A percentile compares a stretch with the other conserved stretches of the same genome.
phyloP scores from a whole-genome alignment of 108 stramenopile species.

The Pseudonitzschia delicatissima region DNA sequence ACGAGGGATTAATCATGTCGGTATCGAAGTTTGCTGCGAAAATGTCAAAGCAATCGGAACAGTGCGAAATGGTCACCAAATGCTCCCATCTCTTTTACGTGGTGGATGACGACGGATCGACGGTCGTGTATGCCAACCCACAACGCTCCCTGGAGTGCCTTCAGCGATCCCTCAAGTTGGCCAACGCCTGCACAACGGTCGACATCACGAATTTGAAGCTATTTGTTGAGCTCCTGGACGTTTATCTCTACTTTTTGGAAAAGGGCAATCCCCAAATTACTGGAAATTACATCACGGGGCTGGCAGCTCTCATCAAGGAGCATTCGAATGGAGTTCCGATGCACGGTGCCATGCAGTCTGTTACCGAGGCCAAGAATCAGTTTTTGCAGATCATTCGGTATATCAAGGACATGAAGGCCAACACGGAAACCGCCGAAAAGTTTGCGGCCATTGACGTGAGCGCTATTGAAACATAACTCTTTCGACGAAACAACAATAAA shows the following conservation, averaged over 20 bases:
- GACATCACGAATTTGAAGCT: conserved; percentile 73
- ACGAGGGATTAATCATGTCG: conserved; percentile 93
- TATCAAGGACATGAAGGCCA: conserved; percentile 60
- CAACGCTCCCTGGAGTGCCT: conserved; percentile 94
- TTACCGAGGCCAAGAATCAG: conserved; percentile 61
- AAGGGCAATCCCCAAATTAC: conserved; percentile 82
- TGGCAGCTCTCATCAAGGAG: conserved; percentile 93
- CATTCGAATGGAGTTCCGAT: conserved; percentile 67
- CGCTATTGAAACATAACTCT: conserved; percentile 11
- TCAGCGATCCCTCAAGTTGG: conserved; percentile 85
- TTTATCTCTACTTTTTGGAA: conserved; percentile 94
- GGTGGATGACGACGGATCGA: conserved; percentile 9
- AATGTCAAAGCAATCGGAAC: conserved; percentile 92
- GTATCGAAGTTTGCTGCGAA: conserved; percentile 93
- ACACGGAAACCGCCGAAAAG: conserved; percentile 47
- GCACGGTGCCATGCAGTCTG: conserved; percentile 16
- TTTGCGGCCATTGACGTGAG: conserved; percentile 58
- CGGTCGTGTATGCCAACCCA: conserved; percentile 57
- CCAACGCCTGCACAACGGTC: conserved; percentile 82
- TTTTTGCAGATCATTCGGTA: conserved; percentile 49
- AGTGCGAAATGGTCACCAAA: conserved; percentile 89
- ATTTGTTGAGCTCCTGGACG: conserved; percentile 95
- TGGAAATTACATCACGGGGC: conserved; percentile 79
- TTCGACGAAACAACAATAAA: too few relatives aligned
- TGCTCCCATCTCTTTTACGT: conserved; percentile 91